phyloP scores from a whole-genome alignment of 305 asterid genomes.

The Solanum hybrid region DNA sequence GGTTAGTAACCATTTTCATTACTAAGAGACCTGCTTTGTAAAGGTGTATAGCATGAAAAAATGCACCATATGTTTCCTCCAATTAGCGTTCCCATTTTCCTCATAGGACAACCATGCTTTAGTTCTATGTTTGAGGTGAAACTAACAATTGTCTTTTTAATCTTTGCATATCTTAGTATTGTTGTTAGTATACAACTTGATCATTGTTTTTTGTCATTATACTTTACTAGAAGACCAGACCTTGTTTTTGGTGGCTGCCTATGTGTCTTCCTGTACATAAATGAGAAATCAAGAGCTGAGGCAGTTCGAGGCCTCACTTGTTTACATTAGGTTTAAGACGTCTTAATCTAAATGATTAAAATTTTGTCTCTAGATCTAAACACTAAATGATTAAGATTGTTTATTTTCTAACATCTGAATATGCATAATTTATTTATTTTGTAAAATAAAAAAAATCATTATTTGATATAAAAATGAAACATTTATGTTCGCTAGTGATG shows the following conservation, averaged over 20 bases:
- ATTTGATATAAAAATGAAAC: neutral
- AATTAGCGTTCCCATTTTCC: neutral
- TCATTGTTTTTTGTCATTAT: neutral
- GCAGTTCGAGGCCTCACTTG: neutral
- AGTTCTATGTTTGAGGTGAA: neutral
- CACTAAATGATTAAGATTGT: neutral
- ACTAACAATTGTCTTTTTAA: neutral
- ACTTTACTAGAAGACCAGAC: neutral
- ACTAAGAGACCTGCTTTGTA: neutral
- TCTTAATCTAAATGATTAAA: neutral
- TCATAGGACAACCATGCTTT: neutral
- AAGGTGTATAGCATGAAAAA: neutral
- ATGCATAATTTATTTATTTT: neutral
- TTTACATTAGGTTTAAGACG: neutral
- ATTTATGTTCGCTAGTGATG: neutral
- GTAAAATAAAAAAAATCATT: neutral
- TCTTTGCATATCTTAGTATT: neutral
- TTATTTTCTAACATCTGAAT: neutral
- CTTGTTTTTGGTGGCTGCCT: neutral
- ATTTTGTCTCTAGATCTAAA: neutral
- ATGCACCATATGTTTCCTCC: neutral
- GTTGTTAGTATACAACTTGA: neutral
- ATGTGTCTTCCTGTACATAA: neutral
- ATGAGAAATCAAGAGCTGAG: neutral
- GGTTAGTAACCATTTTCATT: constrained; percentile 33